Conservation (phyloP, 208 protist genomes). For the Naegleria fowleri region DNA sequence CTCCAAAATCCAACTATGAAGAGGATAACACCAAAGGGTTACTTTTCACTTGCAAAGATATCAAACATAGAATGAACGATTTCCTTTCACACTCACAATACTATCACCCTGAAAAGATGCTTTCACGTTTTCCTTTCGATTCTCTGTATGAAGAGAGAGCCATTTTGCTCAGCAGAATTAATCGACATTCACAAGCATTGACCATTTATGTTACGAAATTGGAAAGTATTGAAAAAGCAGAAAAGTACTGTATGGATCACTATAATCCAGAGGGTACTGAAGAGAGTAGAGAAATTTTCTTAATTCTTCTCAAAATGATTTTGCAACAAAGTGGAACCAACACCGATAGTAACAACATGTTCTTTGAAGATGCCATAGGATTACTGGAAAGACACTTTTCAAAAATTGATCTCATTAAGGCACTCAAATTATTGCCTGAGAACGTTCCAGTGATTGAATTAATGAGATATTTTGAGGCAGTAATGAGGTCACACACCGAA, state of each 20-base stretch:
- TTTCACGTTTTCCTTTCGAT: not conserved
- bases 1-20: not conserved
- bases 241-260: slow-evolving; percentile 20
- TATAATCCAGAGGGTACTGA: not conserved
- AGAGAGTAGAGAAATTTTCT: slow-evolving; percentile 8
- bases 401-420: slow-evolving; percentile 16
- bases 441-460: not conserved
- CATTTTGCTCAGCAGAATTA: slow-evolving; percentile 14
- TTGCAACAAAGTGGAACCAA: not conserved
- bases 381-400: not conserved
- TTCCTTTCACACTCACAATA: not conserved
- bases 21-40: not conserved
- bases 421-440: not conserved
- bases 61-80: not conserved
- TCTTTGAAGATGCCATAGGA: slow-evolving; percentile 6
- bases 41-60: not conserved
- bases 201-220: slow-evolving; percentile 16
- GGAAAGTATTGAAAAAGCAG: not conserved
- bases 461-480: not conserved
- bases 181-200: slow-evolving; percentile 15
- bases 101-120: slow-evolving; percentile 21
- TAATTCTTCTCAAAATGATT: slow-evolving; percentile 3
- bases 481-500: not conserved
- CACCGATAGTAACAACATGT: not conserved
- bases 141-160: slow-evolving; percentile 20